Conservation (phyloP, 495 filamentous ascomycete species). For the Tricharina praecox region DNA sequence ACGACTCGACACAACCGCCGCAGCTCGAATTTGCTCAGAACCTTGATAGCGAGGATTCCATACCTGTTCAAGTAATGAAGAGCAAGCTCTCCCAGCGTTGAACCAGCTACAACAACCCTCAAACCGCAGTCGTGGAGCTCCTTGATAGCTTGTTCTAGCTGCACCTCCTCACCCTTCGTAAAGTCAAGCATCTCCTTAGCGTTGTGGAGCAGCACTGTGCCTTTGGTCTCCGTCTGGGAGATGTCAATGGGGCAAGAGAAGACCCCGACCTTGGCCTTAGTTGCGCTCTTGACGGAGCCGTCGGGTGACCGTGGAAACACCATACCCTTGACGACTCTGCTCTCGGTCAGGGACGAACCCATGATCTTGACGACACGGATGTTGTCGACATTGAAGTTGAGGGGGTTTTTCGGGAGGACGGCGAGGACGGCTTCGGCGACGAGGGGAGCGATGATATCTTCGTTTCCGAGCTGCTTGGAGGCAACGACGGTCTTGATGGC, state of each 20-base stretch:
- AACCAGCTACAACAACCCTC: slow-evolving; percentile 77
- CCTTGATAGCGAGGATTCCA: slow-evolving; percentile 88
- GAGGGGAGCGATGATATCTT: slow-evolving; percentile 67
- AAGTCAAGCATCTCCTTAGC: slow-evolving; percentile 98
- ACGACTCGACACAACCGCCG: slow-evolving; percentile 88
- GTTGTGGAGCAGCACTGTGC: slow-evolving; percentile 95
- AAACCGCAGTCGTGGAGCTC: slow-evolving; percentile 87
- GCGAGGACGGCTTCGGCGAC: slow-evolving; percentile 88
- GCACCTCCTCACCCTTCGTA: slow-evolving; percentile 87
- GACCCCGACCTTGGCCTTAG: slow-evolving; percentile 87
- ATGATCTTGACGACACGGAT: slow-evolving; percentile 99
- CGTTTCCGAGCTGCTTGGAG: slow-evolving; percentile 87
- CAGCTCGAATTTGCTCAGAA: slow-evolving; percentile 96
- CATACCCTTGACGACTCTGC: slow-evolving; percentile 93
- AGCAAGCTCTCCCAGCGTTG: slow-evolving; percentile 84
- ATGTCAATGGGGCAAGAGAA: slow-evolving; percentile 94
- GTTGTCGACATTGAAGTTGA: slow-evolving; percentile 99
- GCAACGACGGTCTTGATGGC: slow-evolving; percentile 89
- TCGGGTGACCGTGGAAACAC: slow-evolving; percentile 89
- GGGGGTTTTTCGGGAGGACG: slow-evolving; percentile 91
- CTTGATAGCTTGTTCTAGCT: slow-evolving; percentile 80
- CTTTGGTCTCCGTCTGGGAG: slow-evolving; percentile 96
- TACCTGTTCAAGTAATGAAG: slow-evolving; percentile 96
- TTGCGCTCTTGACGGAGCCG: slow-evolving; percentile 72
- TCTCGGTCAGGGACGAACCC: slow-evolving; percentile 88